phyloP scores from a whole-genome alignment of 2,329 filamentous ascomycete species.

The Colletotrichum neosansevieriae region DNA sequence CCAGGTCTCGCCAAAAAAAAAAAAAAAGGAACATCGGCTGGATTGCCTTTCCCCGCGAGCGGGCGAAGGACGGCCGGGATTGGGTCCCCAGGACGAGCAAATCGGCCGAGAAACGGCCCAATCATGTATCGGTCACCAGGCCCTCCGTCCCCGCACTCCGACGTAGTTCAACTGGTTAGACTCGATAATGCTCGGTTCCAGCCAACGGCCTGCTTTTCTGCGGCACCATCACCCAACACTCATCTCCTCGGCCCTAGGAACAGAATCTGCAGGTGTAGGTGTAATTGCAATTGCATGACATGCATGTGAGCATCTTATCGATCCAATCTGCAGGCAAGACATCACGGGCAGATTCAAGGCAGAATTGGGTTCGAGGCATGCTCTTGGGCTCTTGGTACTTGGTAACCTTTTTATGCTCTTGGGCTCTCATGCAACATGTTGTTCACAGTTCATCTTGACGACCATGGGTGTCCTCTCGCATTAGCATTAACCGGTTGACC shows the following conservation, averaged over 20 bases:
- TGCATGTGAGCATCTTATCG: slow-evolving; percentile 1
- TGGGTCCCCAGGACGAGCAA: slow-evolving; percentile 15
- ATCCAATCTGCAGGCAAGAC: too few relatives aligned
- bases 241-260: not conserved
- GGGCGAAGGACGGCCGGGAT: not conserved
- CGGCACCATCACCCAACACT: not conserved
- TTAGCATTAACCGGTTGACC: slow-evolving; percentile 5
- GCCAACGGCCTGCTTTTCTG: slow-evolving; percentile 6
- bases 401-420: too few relatives aligned
- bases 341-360: not conserved
- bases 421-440: not conserved
- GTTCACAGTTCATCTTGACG: not conserved
- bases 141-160: slow-evolving; percentile 1
- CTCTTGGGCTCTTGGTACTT: not conserved
- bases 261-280: slow-evolving; percentile 2
- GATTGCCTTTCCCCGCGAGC: slow-evolving; percentile 5
- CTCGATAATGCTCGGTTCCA: not conserved
- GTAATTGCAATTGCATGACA: slow-evolving; percentile 11
- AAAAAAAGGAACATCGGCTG: not conserved
- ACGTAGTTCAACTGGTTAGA: too few relatives aligned
- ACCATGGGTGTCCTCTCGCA: not conserved
- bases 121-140: slow-evolving; percentile 2
- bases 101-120: slow-evolving; percentile 30
- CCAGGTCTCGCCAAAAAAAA: not conserved
- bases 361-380: not conserved